Base-by-base conservation (phyloP, 164 flowering plant species). In the Aristolochia fimbriata region DNA sequence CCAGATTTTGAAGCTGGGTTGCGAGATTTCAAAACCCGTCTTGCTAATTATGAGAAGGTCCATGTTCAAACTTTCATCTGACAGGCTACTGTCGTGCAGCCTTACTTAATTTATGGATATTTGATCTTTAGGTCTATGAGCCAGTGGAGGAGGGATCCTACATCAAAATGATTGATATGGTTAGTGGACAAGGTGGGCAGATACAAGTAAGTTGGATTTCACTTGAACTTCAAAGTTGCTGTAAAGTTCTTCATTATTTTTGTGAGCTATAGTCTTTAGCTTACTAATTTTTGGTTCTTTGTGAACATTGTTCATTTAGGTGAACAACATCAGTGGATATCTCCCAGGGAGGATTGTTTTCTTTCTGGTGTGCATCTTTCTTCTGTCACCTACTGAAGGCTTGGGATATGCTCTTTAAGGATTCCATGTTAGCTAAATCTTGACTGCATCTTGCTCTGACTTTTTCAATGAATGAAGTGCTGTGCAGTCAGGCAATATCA, bases 141-240 rank as follows among this genome's bases (percentile, higher is more conserved):
- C 85, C 99, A n/a, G 99, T 93, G 7, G 91, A 90, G 62, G 99
- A 93, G 78, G 99, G 99, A 20, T 93, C 99, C 68, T 93, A 86
- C 64, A 86, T 93, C 63, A 93, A 93, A 81, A 88, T 90, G 97
- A 90, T 93, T 62, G 99, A 93, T 73, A 93, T 88, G 97, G 93
- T 73, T 62, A 85, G 86, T 73, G 99, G 99, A 49, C 77, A 86
- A 67, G 97, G 95, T 66, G 99, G 99, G 67, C 97, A 90, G 68
- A 88, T 93, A 78, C 97, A 88, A 74, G 99, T 90, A 82, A 74
- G 80, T 70, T 54, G 41, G 46, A 7, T 19, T 64, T 46, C n/a
- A 19, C 41, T 13, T 60, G 15, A 57, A 23, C 41, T 17, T 49
- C 23, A 41, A 10, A 43, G 6, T 15, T 24, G 33, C 23, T 22